Percentiles rank a stretch among this genome's conserved stretches.
Conservation (phyloP, 306 rosid species). For the Cucurbita moschata region DNA sequence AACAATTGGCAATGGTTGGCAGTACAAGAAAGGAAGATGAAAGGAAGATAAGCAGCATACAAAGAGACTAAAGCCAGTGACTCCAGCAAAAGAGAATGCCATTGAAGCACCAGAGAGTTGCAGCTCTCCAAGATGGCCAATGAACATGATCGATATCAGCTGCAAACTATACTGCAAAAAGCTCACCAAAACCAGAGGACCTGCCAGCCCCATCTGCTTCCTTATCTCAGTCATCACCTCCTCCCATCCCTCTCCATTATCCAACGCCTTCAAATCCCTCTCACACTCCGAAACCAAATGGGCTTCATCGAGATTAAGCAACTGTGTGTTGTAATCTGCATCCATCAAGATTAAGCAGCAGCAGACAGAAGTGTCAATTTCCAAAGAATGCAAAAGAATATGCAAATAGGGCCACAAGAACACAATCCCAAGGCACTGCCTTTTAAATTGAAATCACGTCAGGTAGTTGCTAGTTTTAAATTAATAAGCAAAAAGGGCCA, state of each 20-base stretch:
- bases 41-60: neutral
- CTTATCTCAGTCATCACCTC: slow-evolving; percentile 6
- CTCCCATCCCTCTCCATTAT: neutral
- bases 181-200: slow-evolving; percentile 14
- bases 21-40: neutral
- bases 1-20: neutral
- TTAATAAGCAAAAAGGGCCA: neutral
- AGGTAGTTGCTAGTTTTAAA: neutral
- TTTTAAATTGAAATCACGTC: neutral
- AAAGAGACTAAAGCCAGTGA: slow-evolving; percentile 16
- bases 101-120: slow-evolving; percentile 13
- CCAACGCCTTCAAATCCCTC: neutral
- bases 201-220: slow-evolving; percentile 12
- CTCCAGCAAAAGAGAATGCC: slow-evolving; percentile 16
- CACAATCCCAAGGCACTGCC: neutral
- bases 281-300: neutral
- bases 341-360: neutral
- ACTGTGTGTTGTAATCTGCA: neutral
- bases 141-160: slow-evolving; percentile 10
- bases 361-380: neutral
- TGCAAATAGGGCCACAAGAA: neutral
- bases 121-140: slow-evolving; percentile 17
- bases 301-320: too few species aligned
- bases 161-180: slow-evolving; percentile 8
- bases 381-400: neutral